Conservation (phyloP, 441 rosid species). For the Mallotus japonicus region DNA sequence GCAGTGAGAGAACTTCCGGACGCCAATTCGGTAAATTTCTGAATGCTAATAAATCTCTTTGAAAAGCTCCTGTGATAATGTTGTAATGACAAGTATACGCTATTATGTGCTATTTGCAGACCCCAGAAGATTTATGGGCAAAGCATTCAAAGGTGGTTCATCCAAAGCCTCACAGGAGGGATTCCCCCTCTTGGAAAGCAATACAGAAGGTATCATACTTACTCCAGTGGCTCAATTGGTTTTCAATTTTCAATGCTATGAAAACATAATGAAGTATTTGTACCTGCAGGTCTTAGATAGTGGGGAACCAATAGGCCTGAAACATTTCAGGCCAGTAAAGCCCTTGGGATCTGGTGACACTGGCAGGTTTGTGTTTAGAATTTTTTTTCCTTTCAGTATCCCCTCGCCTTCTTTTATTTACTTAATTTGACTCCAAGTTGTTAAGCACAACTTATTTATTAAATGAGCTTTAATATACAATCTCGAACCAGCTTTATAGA, state of each 20-base stretch:
- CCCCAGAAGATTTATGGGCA: constrained; percentile 94
- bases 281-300: constrained; percentile 49
- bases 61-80: constrained; percentile 6
- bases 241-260: background rate
- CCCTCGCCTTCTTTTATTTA: background rate
- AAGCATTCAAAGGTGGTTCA: constrained; percentile 80
- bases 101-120: constrained; percentile 40
- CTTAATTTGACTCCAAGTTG: too few relatives aligned
- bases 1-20: constrained; percentile 99
- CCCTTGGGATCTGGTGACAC: constrained; percentile 98
- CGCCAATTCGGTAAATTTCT: constrained; percentile 70
- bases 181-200: constrained; percentile 71
- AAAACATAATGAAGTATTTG: background rate
- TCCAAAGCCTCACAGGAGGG: constrained; percentile 91
- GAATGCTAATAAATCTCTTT: background rate
- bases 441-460: too few relatives aligned
- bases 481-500: too few relatives aligned
- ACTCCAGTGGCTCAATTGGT: background rate
- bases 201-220: constrained; percentile 59
- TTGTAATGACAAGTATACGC: constrained; percentile 7
- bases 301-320: constrained; percentile 75
- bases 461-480: too few relatives aligned
- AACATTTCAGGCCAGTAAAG: constrained; percentile 85
- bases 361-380: constrained; percentile 63
- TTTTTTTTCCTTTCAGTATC: background rate